These are phyloP conservation scores for Acacia confusa DNA, from an alignment of 306 rosid species.

Conservation along the genomic window DNA sequence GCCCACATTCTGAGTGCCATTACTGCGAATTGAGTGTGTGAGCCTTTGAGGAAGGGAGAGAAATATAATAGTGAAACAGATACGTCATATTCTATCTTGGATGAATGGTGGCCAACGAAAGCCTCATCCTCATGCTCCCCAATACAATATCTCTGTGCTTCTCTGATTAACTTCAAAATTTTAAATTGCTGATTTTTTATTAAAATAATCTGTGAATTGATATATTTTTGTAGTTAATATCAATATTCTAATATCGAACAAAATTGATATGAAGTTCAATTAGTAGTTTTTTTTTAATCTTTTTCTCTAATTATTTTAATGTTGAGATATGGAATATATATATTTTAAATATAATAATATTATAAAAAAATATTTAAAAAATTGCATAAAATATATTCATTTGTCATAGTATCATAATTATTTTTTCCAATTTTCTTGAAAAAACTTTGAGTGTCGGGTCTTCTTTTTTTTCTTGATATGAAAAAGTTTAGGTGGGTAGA, in stretches of 20 bases:
- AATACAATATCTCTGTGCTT: background rate
- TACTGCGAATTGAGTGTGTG: background rate
- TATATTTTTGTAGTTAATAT: too few relatives aligned
- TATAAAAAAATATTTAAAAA: too few relatives aligned
- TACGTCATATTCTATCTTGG: constrained; percentile 39
- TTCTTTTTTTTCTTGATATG: too few relatives aligned
- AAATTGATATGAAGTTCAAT: too few relatives aligned
- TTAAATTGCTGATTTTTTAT: too few relatives aligned
- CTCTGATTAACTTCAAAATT: too few relatives aligned
- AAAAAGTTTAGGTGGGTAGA: too few relatives aligned
- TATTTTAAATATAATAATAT: background rate
- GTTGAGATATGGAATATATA: background rate
- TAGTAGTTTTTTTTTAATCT: too few relatives aligned
- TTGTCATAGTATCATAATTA: background rate
- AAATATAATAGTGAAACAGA: background rate
- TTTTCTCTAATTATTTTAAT: background rate
- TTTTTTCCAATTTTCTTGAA: background rate
- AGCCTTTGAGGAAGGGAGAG: background rate
- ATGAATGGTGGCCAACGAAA: constrained; percentile 53
- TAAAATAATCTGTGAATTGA: too few relatives aligned
- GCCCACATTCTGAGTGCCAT: constrained; percentile 84
- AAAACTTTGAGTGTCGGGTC: background rate
- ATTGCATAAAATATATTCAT: background rate
- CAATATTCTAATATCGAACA: too few relatives aligned
- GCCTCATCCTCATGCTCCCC: constrained; percentile 50